A percentile compares a stretch with the other conserved stretches of the same genome.
phyloP scores from a whole-genome alignment of 2,329 filamentous ascomycete species.

The Monilinia fructicola region DNA sequence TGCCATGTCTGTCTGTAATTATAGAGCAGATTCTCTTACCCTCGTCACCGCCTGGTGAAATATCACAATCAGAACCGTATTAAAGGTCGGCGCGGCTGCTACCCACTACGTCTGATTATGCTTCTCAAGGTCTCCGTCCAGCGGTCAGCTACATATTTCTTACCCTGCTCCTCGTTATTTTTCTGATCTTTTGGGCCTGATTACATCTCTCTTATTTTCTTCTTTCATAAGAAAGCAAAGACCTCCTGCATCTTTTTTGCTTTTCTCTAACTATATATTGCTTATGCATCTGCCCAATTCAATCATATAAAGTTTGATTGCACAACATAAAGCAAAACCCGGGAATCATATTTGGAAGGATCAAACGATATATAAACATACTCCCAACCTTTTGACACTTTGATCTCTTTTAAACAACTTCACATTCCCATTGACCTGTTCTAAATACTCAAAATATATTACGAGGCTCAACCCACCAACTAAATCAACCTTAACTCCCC shows the following conservation, averaged over 20 bases:
- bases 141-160: conserved; percentile 25
- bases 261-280: conserved; percentile 13
- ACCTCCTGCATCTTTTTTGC: conserved; percentile 14
- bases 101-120: conserved; percentile 9
- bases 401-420: not conserved
- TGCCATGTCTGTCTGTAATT: conserved; percentile 21
- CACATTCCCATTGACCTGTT: conserved; percentile 6
- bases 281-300: conserved; percentile 17
- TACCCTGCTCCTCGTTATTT: conserved; percentile 16
- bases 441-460: not conserved
- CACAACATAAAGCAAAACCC: conserved; percentile 20
- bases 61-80: conserved; percentile 12
- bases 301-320: conserved; percentile 23
- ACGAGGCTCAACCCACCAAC: not conserved
- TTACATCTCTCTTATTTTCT: conserved; percentile 9
- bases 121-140: conserved; percentile 18
- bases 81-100: conserved; percentile 20
- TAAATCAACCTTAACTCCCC: conserved; percentile 13
- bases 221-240: conserved; percentile 16
- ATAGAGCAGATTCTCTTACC: conserved; percentile 19
- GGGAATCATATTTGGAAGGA: conserved; percentile 4
- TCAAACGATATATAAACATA: conserved; percentile 20
- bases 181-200: not conserved
- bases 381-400: not conserved
- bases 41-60: conserved; percentile 20